Evolutionary conservation across 2,329 filamentous ascomycete genomes (phyloP), one percentile per base, ranked within the genome.

Genomic region (Ceratocystis cacaofunesta): DNA sequence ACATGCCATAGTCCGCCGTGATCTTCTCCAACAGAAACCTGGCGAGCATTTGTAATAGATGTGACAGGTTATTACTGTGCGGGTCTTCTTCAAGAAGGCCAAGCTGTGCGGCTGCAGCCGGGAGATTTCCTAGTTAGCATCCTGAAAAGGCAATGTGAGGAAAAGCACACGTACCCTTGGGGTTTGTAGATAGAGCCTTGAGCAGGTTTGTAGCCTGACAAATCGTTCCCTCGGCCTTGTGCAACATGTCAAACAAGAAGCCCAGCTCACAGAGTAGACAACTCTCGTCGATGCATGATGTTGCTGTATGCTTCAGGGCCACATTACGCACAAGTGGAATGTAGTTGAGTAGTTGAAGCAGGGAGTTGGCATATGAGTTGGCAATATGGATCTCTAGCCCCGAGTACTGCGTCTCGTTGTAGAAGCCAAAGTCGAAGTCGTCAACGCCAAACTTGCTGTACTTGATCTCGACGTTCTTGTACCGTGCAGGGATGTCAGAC

Each of bases 381-480:
- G 91, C 84, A 68, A 99, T 96, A 73, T 99, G 92, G 58, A 90
- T 99, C 74, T 99, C 92, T 48, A 99, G 78, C 0, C 94, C 94
- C 8, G 94, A 96, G 72, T 90, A 96, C 28, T 79, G 80, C 1
- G 95, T 97, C 73, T 89, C 91, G 75, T 99, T 99, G 79, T 95
- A 99, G 74, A 90, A 97, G 66, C 88, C 88, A 76, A 99, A 99
- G 74, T 99, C 94, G 74, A 99, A 99, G 74, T 99, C 95, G 71
- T 97, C 92, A n/a, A 99, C 91, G 22, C 94, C 94, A 74, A 96
- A 99, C 73, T 91, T 95, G 79, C 92, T 96, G 78, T 97, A 99
- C 74, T 96, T 96, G 77, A 99, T 99, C 74, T 97, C 92, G 10
- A 96, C 89, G 71, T 91, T 92, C 69, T 89, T 86, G 74, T 99